phyloP scores from a whole-genome alignment of 768 basidiomycete genomes.

The Tephrocybe sp. region DNA sequence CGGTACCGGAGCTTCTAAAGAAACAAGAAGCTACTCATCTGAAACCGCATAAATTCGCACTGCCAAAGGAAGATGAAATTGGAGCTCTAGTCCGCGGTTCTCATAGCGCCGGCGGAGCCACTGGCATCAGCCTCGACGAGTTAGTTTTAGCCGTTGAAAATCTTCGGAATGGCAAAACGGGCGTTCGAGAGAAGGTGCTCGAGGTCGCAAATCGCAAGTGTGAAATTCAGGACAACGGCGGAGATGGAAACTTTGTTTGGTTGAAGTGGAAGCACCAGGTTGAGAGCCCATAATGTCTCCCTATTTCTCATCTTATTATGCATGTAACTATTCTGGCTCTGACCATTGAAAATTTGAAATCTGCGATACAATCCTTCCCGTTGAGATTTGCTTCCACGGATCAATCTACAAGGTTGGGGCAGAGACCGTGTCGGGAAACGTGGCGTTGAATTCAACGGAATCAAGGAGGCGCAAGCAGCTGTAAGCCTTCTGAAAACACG shows the following conservation, averaged over 20 bases:
- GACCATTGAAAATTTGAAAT: background rate
- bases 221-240: constrained; percentile 49
- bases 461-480: background rate
- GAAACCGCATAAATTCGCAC: constrained; percentile 42
- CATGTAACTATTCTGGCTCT: background rate
- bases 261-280: constrained; percentile 53
- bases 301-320: too few species aligned
- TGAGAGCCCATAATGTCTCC: constrained; percentile 21
- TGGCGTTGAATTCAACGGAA: background rate
- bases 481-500: background rate
- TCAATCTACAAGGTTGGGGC: background rate
- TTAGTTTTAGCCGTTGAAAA: constrained; percentile 54
- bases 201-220: constrained; percentile 76
- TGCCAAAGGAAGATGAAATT: constrained; percentile 81
- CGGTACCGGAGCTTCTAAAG: constrained; percentile 33
- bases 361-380: background rate
- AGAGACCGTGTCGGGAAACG: constrained; percentile 1
- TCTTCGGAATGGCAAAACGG: constrained; percentile 49
- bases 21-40: constrained; percentile 18
- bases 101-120: constrained; percentile 58
- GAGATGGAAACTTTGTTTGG: constrained; percentile 58
- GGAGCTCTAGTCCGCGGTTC: constrained; percentile 61
- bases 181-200: constrained; percentile 71
- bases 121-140: constrained; percentile 61
- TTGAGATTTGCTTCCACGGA: background rate